Conservation (phyloP, 192 early-diverging fungal species). For the Rhizophlyctis rosea region DNA sequence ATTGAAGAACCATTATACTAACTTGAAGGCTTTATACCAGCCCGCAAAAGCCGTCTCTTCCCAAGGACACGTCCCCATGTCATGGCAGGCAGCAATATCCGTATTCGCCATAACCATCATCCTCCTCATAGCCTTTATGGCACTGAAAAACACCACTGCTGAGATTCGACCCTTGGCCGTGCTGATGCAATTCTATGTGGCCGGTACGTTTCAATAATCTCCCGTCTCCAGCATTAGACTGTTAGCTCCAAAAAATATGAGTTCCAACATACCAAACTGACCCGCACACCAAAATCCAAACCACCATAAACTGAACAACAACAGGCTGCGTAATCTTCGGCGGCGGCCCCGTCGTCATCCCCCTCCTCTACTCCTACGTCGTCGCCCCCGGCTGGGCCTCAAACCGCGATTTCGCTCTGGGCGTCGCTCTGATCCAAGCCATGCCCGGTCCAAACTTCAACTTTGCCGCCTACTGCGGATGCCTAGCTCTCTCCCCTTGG, state of each 20-base stretch:
- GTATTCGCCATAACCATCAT: conserved; percentile 44
- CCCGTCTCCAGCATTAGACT: no score
- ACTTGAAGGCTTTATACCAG: no score
- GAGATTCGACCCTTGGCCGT: conserved; percentile 17
- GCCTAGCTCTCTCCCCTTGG: conserved; percentile 44
- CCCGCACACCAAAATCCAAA: no score
- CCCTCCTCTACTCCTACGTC: conserved; percentile 47
- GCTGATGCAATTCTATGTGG: conserved; percentile 50
- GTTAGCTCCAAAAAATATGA: no score
- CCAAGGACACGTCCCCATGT: not conserved
- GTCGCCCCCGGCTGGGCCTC: conserved; percentile 54
- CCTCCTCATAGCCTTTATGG: conserved; percentile 46
- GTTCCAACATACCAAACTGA: no score
- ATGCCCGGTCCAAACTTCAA: conserved; percentile 66
- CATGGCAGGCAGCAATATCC: conserved; percentile 27
- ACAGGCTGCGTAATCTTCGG: conserved; percentile 29
- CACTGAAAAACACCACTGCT: conserved; percentile 27
- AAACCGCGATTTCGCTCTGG: conserved; percentile 57
- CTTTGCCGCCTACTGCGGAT: conserved; percentile 62
- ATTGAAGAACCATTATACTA: no score
- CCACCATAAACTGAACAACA: no score
- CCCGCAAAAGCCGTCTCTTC: no score
- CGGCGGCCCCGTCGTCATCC: conserved; percentile 63
- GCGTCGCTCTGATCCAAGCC: conserved; percentile 60
- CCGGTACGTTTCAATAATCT: no score